Evolutionary conservation across 257 asterid genomes (phyloP).

Genomic region (Nemophila menziesii): DNA sequence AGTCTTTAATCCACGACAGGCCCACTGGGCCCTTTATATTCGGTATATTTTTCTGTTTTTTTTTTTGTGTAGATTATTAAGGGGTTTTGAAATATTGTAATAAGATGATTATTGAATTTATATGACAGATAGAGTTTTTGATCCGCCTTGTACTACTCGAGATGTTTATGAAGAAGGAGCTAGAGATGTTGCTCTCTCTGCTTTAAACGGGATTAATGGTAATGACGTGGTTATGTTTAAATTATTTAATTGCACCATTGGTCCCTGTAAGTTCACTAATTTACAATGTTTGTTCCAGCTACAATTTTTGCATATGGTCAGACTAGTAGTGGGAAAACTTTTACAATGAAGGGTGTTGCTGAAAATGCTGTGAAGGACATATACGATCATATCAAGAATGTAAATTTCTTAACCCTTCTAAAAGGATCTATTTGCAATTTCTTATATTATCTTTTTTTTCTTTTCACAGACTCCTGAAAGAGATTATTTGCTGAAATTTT

Average conservation of each 20-base stretch:
- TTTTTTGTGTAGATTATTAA: not conserved
- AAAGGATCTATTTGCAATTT: not conserved
- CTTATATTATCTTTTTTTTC: constrained; percentile 8
- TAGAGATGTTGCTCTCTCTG: constrained; percentile 83
- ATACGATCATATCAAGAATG: constrained; percentile 55
- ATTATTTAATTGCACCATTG: not conserved
- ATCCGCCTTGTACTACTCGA: constrained; percentile 48
- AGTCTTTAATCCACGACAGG: constrained; percentile 71
- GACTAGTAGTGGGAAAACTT: constrained; percentile 95
- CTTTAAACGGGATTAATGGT: constrained; percentile 88
- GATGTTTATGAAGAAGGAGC: constrained; percentile 88
- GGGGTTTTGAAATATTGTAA: not conserved
- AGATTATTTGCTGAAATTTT: constrained; percentile 67
- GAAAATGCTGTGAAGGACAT: constrained; percentile 80
- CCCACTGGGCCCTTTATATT: constrained; percentile 54
- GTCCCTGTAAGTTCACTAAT: not conserved
- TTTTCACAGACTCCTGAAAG: constrained; percentile 61
- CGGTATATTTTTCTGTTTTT: constrained; percentile 23
- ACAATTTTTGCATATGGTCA: constrained; percentile 95
- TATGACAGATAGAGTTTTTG: constrained; percentile 75
- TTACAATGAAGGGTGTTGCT: constrained; percentile 88
- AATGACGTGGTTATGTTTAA: constrained; percentile 8
- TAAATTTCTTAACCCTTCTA: constrained; percentile 16
- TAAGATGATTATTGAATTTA: not conserved
- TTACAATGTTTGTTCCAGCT: constrained; percentile 22